Conservation (phyloP, 2,329 filamentous ascomycete species). For the Penicillium glabrum region DNA sequence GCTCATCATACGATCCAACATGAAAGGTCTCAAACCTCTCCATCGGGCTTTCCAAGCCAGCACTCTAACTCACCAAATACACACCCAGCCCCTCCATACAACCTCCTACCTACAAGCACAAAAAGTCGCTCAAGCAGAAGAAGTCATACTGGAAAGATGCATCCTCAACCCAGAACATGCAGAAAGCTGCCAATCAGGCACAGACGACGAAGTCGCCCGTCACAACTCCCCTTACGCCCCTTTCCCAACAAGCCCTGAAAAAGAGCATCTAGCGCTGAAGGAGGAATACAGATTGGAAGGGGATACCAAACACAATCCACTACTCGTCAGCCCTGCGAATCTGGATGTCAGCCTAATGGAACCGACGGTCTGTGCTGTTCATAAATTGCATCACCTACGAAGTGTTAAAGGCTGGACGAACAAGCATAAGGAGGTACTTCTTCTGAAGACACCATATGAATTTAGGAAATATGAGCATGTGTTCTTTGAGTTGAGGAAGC, state of each 20-base stretch:
- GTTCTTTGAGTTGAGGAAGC: not conserved
- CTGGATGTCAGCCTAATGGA: not conserved
- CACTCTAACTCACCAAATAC: no score
- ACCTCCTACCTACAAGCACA: no score
- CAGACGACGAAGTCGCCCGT: slow-evolving; percentile 26
- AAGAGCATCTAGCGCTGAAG: not conserved
- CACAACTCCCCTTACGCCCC: slow-evolving; percentile 30
- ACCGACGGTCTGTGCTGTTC: not conserved
- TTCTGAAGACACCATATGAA: not conserved
- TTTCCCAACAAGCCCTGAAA: slow-evolving; percentile 19
- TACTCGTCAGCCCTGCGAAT: not conserved
- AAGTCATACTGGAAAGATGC: not conserved
- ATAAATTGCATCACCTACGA: not conserved
- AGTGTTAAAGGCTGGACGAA: not conserved
- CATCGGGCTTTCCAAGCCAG: no score
- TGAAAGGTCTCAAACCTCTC: no score
- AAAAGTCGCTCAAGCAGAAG: no score
- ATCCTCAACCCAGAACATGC: slow-evolving; percentile 16
- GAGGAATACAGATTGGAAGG: not conserved
- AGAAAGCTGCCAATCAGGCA: slow-evolving; percentile 26
- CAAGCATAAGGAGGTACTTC: not conserved
- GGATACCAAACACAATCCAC: not conserved
- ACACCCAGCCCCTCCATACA: no score
- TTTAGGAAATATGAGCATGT: not conserved
- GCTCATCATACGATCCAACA: no score